Evolutionary conservation across 805 yeast genomes (phyloP).

Genomic region (Pichia ethanolica): DNA sequence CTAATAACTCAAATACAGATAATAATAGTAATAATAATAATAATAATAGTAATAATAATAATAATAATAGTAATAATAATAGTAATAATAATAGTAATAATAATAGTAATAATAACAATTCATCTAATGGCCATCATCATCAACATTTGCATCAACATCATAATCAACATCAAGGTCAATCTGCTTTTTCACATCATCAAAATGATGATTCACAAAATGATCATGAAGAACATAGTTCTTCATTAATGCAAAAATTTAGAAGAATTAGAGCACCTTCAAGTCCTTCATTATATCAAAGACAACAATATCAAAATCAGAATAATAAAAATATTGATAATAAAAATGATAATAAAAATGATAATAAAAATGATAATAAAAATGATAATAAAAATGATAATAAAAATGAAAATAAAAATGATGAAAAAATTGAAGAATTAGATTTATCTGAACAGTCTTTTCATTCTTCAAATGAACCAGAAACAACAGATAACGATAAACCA

Average conservation of each 20-base stretch:
- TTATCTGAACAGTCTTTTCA: slow-evolving; percentile 13
- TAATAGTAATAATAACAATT: no score
- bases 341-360: neutral
- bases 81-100: no score
- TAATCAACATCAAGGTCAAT: no score
- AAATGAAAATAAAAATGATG: neutral
- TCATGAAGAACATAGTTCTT: slow-evolving; percentile 14
- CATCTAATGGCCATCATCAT: no score
- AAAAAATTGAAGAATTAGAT: slow-evolving; percentile 21
- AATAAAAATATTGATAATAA: neutral
- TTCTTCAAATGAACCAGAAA: neutral
- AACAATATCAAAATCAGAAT: slow-evolving; percentile 1
- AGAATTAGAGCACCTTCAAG: slow-evolving; percentile 30
- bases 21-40: no score
- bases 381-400: neutral
- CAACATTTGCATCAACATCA: no score
- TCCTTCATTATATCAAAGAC: slow-evolving; percentile 15
- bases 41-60: no score
- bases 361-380: neutral
- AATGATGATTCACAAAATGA: neutral
- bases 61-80: no score
- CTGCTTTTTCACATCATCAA: no score
- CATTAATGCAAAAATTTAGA: slow-evolving; percentile 27
- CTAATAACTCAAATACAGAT: no score
- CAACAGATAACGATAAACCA: neutral